Evolutionary conservation across 2,329 filamentous ascomycete genomes (phyloP).

Genomic region (Fusarium burgessii): DNA sequence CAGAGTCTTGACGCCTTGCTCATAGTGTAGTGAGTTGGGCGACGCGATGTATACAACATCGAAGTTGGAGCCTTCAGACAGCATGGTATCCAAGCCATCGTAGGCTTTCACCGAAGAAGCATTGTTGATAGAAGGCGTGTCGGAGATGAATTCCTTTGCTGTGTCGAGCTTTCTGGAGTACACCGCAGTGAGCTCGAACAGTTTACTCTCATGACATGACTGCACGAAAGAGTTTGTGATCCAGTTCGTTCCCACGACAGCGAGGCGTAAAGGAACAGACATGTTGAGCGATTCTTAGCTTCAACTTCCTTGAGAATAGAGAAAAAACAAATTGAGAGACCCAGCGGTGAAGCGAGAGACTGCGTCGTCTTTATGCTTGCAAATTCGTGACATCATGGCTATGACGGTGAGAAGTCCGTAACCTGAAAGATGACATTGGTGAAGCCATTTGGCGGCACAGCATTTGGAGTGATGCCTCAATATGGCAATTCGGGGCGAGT

Average conservation of each 20-base stretch:
- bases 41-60: conserved; percentile 35
- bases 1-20: conserved; percentile 23
- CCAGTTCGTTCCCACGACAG: conserved; percentile 39
- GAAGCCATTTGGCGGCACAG: not conserved
- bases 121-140: conserved; percentile 31
- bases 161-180: conserved; percentile 35
- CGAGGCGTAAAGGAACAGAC: conserved; percentile 32
- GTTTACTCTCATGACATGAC: conserved; percentile 33
- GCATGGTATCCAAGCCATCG: conserved; percentile 27
- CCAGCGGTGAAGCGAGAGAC: fast-evolving
- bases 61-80: conserved; percentile 5
- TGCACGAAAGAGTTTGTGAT: conserved; percentile 40
- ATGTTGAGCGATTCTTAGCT: not conserved
- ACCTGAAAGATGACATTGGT: not conserved
- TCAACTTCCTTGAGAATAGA: fast-evolving
- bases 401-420: conserved; percentile 1
- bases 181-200: conserved; percentile 24
- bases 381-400: not conserved
- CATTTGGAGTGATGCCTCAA: not conserved
- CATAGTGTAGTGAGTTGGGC: conserved; percentile 37
- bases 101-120: conserved; percentile 4
- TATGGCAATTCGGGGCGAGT: conserved; percentile 6
- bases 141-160: conserved; percentile 23
- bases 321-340: not conserved
- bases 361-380: not conserved